Evolutionary conservation across 1,284 basidiomycete genomes (phyloP).

Genomic region (Leccinum pachyderme): DNA sequence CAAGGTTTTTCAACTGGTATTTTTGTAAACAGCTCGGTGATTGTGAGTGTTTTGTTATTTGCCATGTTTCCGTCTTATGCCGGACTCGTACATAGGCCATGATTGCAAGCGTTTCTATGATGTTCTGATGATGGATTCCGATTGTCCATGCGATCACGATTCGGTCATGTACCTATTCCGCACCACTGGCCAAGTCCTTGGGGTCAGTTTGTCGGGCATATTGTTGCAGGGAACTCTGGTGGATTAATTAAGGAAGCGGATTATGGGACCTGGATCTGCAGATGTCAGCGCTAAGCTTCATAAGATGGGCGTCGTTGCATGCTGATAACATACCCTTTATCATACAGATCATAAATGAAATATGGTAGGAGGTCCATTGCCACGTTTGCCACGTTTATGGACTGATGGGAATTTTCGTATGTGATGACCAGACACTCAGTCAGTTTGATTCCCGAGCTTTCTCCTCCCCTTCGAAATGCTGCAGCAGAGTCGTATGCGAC

Average conservation of each 20-base stretch:
- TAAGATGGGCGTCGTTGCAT: conserved; percentile 20
- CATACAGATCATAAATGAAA: conserved; percentile 64
- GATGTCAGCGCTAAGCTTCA: conserved; percentile 50
- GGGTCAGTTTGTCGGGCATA: conserved; percentile 81
- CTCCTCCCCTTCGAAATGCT: conserved; percentile 56
- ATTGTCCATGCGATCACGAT: neutral
- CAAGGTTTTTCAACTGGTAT: neutral
- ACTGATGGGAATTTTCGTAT: conserved; percentile 16
- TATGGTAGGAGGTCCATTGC: conserved; percentile 49
- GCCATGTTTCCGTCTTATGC: neutral
- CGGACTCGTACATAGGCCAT: neutral
- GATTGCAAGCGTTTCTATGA: neutral
- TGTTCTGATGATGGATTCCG: neutral
- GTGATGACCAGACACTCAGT: conserved; percentile 66
- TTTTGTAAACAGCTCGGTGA: neutral
- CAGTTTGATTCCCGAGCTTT: conserved; percentile 73
- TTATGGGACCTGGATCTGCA: conserved; percentile 67
- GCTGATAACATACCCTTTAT: conserved; percentile 22
- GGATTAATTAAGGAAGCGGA: conserved; percentile 63
- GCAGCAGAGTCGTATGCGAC: conserved; percentile 83
- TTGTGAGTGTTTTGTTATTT: neutral
- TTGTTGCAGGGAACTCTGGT: conserved; percentile 76
- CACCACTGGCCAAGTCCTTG: conserved; percentile 88
- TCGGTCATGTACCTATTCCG: conserved; percentile 87
- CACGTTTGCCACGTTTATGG: conserved; percentile 14